Conservation (phyloP, 2,329 filamentous ascomycete species). For the Trichoderma lentiforme region DNA sequence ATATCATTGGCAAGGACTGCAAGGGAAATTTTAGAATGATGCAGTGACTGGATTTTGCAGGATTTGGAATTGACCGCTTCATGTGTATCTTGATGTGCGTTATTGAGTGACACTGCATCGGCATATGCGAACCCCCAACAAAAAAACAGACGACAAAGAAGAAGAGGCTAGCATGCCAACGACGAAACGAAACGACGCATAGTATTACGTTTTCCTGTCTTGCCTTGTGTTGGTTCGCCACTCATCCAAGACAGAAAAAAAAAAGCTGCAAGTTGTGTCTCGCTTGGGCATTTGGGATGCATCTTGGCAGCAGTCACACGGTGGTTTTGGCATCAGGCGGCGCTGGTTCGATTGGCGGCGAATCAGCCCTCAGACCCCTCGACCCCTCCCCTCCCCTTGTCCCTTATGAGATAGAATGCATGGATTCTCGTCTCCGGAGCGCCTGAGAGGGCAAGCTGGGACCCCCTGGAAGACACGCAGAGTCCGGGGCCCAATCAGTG, state of each 20-base stretch:
- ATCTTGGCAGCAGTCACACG: slow-evolving; percentile 12
- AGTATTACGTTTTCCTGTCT: not conserved
- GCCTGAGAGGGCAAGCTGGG: not conserved
- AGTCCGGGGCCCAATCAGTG: not conserved
- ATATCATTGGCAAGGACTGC: not conserved
- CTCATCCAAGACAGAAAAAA: not conserved
- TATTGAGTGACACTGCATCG: not conserved
- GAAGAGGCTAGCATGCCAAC: not conserved
- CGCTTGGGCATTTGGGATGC: not conserved
- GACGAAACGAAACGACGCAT: not conserved
- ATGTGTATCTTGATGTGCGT: not conserved
- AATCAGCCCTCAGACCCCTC: not conserved
- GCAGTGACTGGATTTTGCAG: not conserved
- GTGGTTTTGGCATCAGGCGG: slow-evolving; percentile 6
- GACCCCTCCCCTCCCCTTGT: not conserved
- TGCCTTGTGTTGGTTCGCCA: not conserved
- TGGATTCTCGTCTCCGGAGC: not conserved
- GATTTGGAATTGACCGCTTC: not conserved
- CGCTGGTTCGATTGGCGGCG: slow-evolving; percentile 9
- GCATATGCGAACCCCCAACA: not conserved
- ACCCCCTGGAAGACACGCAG: not conserved
- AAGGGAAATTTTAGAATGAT: not conserved
- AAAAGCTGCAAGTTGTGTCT: not conserved
- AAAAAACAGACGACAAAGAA: not conserved
- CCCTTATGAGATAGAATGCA: not conserved